Evolutionary conservation across 495 filamentous ascomycete genomes (phyloP), one percentile per base, ranked within the genome.

Genomic region (Hyaloscypha finlandica): DNA sequence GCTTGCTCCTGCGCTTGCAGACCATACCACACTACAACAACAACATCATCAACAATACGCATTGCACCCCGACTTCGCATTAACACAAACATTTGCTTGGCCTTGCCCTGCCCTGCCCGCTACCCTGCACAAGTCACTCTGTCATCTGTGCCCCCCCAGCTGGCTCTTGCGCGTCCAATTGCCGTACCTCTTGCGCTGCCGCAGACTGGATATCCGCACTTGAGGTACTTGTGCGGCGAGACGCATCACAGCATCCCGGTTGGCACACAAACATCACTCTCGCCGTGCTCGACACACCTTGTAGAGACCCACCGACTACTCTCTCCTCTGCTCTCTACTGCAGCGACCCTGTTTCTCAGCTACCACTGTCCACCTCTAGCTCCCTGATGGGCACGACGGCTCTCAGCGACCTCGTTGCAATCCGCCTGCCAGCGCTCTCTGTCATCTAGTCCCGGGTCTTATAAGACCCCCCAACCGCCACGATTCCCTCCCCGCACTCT

Each of bases 401-500:
- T 48, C 56, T 29, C 37, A 35, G 45, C 61, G 19, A 29, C 37
- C 30, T n/a, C 37, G 39, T 11, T 29, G 39, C 35, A 63, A 51
- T 32, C 30, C 63, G n/a, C 53, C 39, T 51, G 22, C 42, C 33
- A 31, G 20, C 57, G 61, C 54, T n/a, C 9, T 52, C 35, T 39
- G 33, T 30, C 31, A 12, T 61, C 63, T 6, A 59, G 52, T 61
- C 53, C 66, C 67, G 64, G 69, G 71, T 65, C 71, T 66, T 42
- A 63, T 65, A 61, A 64, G 61, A 35, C 31, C 61, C 68, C 61
- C 64, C 57, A 70, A 74, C 73, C 73, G 73, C 67, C 70, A 74
- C 68, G 30, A 74, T 74, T 72, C 70, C 63, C 68, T 73, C 73
- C 57, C 66, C 71, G 52, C 68, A 75, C 42, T 75, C 73, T 60